Base-by-base conservation (phyloP, 139 green algal genomes). In the Coelastrella sp. region DNA sequence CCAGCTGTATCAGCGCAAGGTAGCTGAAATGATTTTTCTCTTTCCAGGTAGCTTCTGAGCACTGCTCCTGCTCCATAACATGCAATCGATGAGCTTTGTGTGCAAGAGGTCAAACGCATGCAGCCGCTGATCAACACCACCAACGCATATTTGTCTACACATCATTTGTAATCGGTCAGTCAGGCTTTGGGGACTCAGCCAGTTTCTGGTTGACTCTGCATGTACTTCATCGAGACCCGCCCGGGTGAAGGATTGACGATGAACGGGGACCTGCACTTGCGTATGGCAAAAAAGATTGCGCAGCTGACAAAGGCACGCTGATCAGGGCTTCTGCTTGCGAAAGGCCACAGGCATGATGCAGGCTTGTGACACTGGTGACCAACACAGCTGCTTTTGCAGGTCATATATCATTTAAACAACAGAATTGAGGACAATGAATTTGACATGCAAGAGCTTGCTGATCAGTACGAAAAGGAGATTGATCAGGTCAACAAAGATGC, bases 341-440 rank as follows among this genome's bases (percentile, higher is more conserved):
- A 15, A 17, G 35, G 24, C 63, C 17, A 73, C 59, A 24, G 27
- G 63, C 35, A 49, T 49, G 9, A 63, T 75, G 61, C 60, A 90
- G 20, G 35, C 35, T 49, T 49, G 1, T 1, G 35, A 49, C 65
- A 20, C 15, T 79, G 14, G 10, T 10, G 7, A 22, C 57, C 17
- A 78, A 17, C 63, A 70, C 15, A 63, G 4, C 74, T 65, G 70
- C 59, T 85, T 58, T 15, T 57, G 27, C 59, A 96, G 93, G 95
- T 98, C 76, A 98, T 98, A 60, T 96, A 97, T 83, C 96, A 98
- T 78, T 84, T 98, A 5, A 97, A 97, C 84, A 96, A 95, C 87
- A 96, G 96, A 73, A 96, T 94, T 75, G 94, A 97, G 70, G 96
- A 98, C 79, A 91, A 96, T 80, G 95, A 97, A 63, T 87, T 95